Percentiles rank a stretch among this genome's conserved stretches.
These are phyloP conservation scores for Umbelopsis sp. DNA, from an alignment of 371 early-diverging fungal species.

Conservation along the genomic window DNA sequence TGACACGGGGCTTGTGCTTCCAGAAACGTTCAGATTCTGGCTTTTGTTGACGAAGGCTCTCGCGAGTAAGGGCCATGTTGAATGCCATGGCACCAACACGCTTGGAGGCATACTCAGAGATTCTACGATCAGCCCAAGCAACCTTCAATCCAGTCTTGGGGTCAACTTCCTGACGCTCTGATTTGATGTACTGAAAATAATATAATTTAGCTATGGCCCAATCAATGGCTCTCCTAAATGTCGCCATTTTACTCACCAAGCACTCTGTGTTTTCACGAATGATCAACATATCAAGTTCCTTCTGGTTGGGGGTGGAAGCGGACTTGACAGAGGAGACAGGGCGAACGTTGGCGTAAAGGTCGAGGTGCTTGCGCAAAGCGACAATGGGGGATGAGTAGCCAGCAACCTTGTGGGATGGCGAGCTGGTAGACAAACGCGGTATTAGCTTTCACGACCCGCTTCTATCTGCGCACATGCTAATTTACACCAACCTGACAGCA, in stretches of 20 bases:
- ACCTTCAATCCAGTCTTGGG: slow-evolving; percentile 66
- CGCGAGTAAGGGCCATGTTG: slow-evolving; percentile 83
- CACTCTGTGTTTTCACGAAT: slow-evolving; percentile 98
- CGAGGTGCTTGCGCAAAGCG: slow-evolving; percentile 87
- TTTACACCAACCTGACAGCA: slow-evolving; percentile 80
- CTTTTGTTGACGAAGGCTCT: slow-evolving; percentile 65
- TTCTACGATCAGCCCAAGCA: slow-evolving; percentile 89
- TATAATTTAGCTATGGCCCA: background rate
- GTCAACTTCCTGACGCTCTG: slow-evolving; percentile 72
- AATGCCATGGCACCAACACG: slow-evolving; percentile 89
- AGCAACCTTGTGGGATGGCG: slow-evolving; percentile 94
- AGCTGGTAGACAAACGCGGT: slow-evolving; percentile 51
- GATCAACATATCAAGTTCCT: slow-evolving; percentile 90
- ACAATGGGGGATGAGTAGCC: slow-evolving; percentile 97
- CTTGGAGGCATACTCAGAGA: slow-evolving; percentile 84
- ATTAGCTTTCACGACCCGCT: background rate
- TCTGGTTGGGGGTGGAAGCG: slow-evolving; percentile 62
- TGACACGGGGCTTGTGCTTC: slow-evolving; percentile 81
- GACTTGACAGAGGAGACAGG: slow-evolving; percentile 80
- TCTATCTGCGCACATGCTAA: background rate
- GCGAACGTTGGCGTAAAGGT: slow-evolving; percentile 94
- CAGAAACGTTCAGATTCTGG: slow-evolving; percentile 64
- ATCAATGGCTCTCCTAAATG: background rate
- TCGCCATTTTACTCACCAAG: slow-evolving; percentile 60
- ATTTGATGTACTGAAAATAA: slow-evolving; percentile 78